Evolutionary conservation across 495 filamentous ascomycete genomes (phyloP).

Genomic region (Evernia prunastri): DNA sequence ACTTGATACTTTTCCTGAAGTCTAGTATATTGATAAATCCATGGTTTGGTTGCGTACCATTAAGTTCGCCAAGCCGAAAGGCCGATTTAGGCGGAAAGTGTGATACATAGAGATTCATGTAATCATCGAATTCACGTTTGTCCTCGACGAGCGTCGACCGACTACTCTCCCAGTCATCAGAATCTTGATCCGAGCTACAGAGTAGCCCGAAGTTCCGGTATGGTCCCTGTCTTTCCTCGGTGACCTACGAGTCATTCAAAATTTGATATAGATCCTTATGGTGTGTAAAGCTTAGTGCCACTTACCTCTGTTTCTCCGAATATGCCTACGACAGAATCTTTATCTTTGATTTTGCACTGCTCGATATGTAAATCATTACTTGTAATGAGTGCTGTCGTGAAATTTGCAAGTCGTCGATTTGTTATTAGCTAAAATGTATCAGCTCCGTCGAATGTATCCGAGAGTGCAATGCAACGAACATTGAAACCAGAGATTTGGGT

Average conservation of each 20-base stretch:
- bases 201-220: neutral
- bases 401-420: conserved; percentile 4
- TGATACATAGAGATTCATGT: neutral
- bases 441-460: neutral
- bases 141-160: neutral
- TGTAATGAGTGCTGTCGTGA: neutral
- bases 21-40: neutral
- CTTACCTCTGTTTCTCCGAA: conserved; percentile 5
- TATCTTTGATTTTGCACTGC: neutral
- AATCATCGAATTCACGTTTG: conserved; percentile 3
- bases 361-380: conserved; percentile 1
- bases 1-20: conserved; percentile 7
- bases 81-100: neutral
- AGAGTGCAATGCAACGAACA: neutral
- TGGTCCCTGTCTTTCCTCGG: neutral
- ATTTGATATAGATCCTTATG: neutral
- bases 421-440: neutral
- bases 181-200: neutral
- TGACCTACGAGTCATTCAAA: neutral
- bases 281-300: neutral
- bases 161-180: neutral
- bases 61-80: conserved; percentile 3
- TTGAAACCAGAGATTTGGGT: conserved; percentile 1
- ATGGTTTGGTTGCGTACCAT: neutral
- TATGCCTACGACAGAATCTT: neutral